A percentile compares a stretch with the other conserved stretches of the same genome.
Conservation (phyloP, 176 grass and related monocot genomes). For the Carex scoparia region DNA sequence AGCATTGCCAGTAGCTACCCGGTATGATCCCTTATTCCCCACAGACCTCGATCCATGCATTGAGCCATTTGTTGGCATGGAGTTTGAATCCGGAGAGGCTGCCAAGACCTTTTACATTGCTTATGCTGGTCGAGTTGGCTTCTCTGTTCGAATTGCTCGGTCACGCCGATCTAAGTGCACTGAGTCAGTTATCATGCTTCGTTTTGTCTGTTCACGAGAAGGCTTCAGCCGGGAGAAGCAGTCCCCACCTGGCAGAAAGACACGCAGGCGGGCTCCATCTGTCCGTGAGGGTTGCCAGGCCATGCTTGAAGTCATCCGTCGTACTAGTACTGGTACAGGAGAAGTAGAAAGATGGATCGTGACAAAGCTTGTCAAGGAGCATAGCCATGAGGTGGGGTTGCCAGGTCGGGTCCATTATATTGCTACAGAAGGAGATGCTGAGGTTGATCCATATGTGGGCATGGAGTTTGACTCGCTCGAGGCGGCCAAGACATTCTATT, state of each 20-base stretch:
- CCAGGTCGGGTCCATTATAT: slow-evolving; percentile 70
- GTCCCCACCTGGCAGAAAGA: slow-evolving; percentile 58
- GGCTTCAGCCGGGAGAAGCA: slow-evolving; percentile 75
- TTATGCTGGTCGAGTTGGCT: slow-evolving; percentile 71
- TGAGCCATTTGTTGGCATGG: slow-evolving; percentile 81
- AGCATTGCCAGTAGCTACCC: slow-evolving; percentile 26
- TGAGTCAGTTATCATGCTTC: slow-evolving; percentile 87
- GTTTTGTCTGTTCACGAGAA: slow-evolving; percentile 86
- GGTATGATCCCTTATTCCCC: slow-evolving; percentile 62
- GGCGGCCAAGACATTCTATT: slow-evolving; percentile 79
- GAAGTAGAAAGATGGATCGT: slow-evolving; percentile 75
- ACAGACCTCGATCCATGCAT: slow-evolving; percentile 45
- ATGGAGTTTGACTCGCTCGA: slow-evolving; percentile 90
- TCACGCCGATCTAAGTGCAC: slow-evolving; percentile 78
- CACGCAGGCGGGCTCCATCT: slow-evolving; percentile 68
- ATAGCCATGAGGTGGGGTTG: slow-evolving; percentile 80
- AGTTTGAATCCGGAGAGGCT: slow-evolving; percentile 83
- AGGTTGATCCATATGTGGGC: slow-evolving; percentile 60
- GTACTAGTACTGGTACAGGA: slow-evolving; percentile 20
- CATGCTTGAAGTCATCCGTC: slow-evolving; percentile 87
- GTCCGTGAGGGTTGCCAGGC: slow-evolving; percentile 91
- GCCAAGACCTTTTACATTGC: slow-evolving; percentile 97
- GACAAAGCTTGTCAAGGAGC: slow-evolving; percentile 92
- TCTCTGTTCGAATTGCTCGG: slow-evolving; percentile 69
- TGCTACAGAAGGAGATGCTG: slow-evolving; percentile 51